Base-by-base conservation (phyloP, 805 yeast genomes). In the Saccharomyces paradoxus region DNA sequence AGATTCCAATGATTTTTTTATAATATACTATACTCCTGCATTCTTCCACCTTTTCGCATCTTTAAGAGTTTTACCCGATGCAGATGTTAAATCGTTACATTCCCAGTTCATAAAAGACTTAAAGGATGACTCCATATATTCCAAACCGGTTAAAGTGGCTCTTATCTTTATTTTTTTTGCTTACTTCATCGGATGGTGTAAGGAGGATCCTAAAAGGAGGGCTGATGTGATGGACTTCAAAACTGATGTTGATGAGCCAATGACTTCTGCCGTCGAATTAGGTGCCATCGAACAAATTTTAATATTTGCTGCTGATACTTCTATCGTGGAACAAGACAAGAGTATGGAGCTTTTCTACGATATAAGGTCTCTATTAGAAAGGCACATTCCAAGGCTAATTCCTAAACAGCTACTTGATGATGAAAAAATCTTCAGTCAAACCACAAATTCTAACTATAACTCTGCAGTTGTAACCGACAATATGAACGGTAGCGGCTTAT, bases 261-360 rank as follows among this genome's bases (percentile, higher is more conserved):
- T 86, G 72, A 79, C 79, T 41, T 67, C 71, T 50, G 77, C 81
- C 17, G 81, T 86, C 8, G 80, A 81, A 50, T 72, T 78, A 30
- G 94, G 92, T 44, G 88, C 88, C 0, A 70, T 86, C 59, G 94
- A 87, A 64, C 86, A 82, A 62, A 67, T 87, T 24, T 71, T 87
- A 61, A 77, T 81, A 22, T 71, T 80, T 46, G 68, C 85, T 2
- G 84, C 89, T 1, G 89, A 83, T 53, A 77, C 86, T 0, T 64
- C 70, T 0, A 56, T 70, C 7, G 71, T 77, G 3, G 65, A 63
- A 21, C 63, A 65, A 49, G 67, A 67, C 24, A 70, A 72, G 32
- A 78, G 76, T 51, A 69, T 75, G 58, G 78, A 76, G 37, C 71
- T 79, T 49, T 77, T 83, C 46, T 87, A 83, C 63, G 88, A 86